Base-by-base conservation (phyloP, 2,329 filamentous ascomycete genomes). In the Fusarium bactridioides region DNA sequence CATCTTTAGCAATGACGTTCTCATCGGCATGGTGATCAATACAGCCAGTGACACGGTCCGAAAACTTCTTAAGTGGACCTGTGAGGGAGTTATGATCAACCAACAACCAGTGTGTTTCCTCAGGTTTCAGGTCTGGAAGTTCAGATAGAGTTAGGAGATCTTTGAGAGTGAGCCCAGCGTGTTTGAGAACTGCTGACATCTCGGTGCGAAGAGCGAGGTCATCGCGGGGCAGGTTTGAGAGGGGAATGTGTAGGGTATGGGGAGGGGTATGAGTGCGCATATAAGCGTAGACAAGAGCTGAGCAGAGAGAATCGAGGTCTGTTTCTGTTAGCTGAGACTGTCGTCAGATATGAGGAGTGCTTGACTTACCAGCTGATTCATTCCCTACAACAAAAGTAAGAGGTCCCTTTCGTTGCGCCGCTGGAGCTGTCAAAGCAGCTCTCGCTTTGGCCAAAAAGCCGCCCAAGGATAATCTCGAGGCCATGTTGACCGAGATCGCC, bases 11-110 rank as follows among this genome's bases (percentile, higher is more conserved):
- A 1, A 94, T 83, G 11, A 79, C 82, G 10, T 83, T 80, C 77
- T 96, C 93, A 69, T 96, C 93, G 2, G 88, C 90, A 78, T 96
- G 94, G 81, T 96, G 93, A 80, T 96, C 93, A 60, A 96, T 87
- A 71, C 91, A 91, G 8, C 91, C 92, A 9, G 85, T 81, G 1
- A 95, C 87, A 13, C 84, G 82, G 8, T 78, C 68, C 1, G 82
- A 81, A 76, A 89, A 93, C 21, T 84, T 80, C 41, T 79, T 81
- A 21, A 95, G 83, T 19, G 81, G 76, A 1, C 92, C 92, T 10
- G 91, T 91, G 53, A 94, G 83, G 2, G 84, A 86, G 78, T 96
- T 96, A 84, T 96, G 94, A 81, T 96, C 93, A 8, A 96, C 92
- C 3, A 96, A 84, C 23, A 94, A 82, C 92, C 92, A 94, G 55